phyloP scores from a whole-genome alignment of 192 early-diverging fungal species.

The Mortierella alpina region DNA sequence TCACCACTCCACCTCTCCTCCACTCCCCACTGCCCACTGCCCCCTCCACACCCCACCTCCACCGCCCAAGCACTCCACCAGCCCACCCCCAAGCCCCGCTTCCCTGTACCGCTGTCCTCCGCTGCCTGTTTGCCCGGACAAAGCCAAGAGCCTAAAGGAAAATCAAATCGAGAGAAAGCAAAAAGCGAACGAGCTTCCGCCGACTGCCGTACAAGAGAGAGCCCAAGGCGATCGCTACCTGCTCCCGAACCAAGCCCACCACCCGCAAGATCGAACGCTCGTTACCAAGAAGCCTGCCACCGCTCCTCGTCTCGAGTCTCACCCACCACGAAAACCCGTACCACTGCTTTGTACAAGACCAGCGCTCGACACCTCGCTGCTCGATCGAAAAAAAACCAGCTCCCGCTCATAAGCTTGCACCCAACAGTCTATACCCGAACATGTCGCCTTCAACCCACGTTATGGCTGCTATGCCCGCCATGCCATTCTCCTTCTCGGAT shows the following conservation, averaged over 20 bases:
- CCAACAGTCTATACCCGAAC: background rate
- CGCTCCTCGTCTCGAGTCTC: too few relatives aligned
- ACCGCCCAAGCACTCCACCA: background rate
- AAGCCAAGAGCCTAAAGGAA: too few relatives aligned
- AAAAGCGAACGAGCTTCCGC: background rate
- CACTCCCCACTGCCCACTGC: background rate
- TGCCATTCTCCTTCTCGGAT: conserved; percentile 18
- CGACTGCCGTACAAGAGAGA: background rate
- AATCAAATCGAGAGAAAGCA: background rate
- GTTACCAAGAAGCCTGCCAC: too few relatives aligned
- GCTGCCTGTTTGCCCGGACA: background rate
- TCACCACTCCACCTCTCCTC: conserved; percentile 9
- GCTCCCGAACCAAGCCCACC: background rate
- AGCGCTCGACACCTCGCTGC: background rate
- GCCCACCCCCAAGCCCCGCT: background rate
- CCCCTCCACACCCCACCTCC: conserved; percentile 5
- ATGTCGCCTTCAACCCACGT: conserved; percentile 33
- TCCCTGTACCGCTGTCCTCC: background rate
- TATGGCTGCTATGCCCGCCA: conserved; percentile 33
- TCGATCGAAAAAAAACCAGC: background rate
- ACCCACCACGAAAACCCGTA: background rate
- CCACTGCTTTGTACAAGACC: background rate
- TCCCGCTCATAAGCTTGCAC: background rate
- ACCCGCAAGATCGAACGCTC: background rate
- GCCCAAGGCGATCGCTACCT: background rate